Evolutionary conservation across 2,329 filamentous ascomycete species (phyloP), one percentile per base, ranked within the genome.

Genomic region (Pseudocercospora fuligena): DNA sequence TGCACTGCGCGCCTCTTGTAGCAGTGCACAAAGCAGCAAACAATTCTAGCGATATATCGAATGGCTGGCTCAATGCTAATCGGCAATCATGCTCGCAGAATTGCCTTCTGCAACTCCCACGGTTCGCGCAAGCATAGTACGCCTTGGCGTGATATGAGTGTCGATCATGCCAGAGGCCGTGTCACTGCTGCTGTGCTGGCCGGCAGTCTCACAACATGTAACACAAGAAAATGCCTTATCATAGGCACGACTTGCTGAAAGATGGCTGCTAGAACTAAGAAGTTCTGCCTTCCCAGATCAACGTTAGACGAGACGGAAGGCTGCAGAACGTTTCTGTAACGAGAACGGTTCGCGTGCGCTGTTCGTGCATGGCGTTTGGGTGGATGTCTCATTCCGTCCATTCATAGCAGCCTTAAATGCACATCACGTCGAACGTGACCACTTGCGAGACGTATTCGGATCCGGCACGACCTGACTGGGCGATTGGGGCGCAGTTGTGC

Each of bases 401-500:
- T 16, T 31, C 16, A 61, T 36, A 16, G 33, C 31, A 27, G 1
- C 40, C 16, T 31, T 14, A 51, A 16, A n/a, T 46, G 36, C 5
- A 47, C 5, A 14, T 11, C 56, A 47, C 21, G 33, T 51, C 36
- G 43, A 47, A 43, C 33, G 23, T 49, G 33, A 31, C 36, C 29
- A 57, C 25, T 33, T 33, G 7, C 29, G 29, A 23, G 14, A 51
- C 31, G 29, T 59, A 27, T 40, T 54, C 51, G 61, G 51, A 59
- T 63, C 36, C 12, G 51, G 16, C 57, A 40, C 61, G 43, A 43
- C 57, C 51, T 58, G 49, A 63, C 51, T 63, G 62, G 62, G 51
- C 54, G 51, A 60, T 47, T 33, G 61, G 58, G 61, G 61, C 61
- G 61, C 61, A 63, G 61, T 51, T 60, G 16, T 25, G 40, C 40